Evolutionary conservation across 805 yeast species (phyloP).

Genomic region (Yarrowia osloensis): DNA sequence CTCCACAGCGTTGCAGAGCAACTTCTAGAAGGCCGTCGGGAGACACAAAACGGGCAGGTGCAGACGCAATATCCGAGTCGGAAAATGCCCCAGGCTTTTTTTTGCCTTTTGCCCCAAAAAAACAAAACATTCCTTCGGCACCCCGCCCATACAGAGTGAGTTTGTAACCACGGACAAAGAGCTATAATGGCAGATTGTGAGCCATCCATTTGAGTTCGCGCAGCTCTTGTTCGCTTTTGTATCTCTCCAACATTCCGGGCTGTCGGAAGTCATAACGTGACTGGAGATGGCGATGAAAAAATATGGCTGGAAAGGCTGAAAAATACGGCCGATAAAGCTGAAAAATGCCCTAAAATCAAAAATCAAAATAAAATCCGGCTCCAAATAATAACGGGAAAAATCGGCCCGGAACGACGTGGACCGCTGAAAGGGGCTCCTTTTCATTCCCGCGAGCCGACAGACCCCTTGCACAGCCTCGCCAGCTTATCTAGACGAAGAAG

Average conservation of each 20-base stretch:
- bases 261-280: not conserved
- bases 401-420: not conserved
- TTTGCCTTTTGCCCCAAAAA: not conserved
- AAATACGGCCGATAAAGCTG: too few relatives aligned
- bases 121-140: too few relatives aligned
- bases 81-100: not conserved
- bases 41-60: too few relatives aligned
- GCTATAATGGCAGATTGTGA: not conserved
- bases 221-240: not conserved
- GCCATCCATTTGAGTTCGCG: too few relatives aligned
- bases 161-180: not conserved
- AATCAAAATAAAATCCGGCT: too few relatives aligned
- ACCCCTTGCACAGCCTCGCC: not conserved
- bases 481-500: not conserved
- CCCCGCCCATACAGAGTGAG: too few relatives aligned
- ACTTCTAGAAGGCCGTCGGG: conserved; percentile 16
- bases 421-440: not conserved
- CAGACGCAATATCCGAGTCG: not conserved
- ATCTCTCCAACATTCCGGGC: not conserved
- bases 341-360: too few relatives aligned
- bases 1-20: conserved; percentile 2
- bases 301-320: too few relatives aligned
- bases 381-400: not conserved
- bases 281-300: not conserved
- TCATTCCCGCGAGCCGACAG: not conserved